A percentile compares a stretch with the other conserved stretches of the same genome.
Conservation (phyloP, 805 yeast genomes). For the Pichia gijzeniarum region DNA sequence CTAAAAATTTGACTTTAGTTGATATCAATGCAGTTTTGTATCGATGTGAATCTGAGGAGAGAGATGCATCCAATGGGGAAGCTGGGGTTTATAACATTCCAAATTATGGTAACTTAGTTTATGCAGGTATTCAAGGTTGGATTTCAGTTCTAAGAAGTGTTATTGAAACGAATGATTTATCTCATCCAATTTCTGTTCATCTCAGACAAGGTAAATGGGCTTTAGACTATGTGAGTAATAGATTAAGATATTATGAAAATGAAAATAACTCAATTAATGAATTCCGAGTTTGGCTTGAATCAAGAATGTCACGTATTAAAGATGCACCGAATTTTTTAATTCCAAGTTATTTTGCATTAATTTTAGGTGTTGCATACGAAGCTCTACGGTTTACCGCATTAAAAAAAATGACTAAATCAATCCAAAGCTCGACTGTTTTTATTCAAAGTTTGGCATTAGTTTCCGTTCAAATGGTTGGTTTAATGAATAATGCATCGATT, state of each 20-base stretch:
- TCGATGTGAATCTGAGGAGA: slow-evolving; percentile 80
- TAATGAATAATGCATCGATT: slow-evolving; percentile 66
- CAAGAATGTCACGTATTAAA: slow-evolving; percentile 57
- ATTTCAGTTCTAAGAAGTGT: slow-evolving; percentile 56
- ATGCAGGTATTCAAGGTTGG: slow-evolving; percentile 96
- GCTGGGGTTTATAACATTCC: slow-evolving; percentile 77
- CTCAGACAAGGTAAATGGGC: slow-evolving; percentile 88
- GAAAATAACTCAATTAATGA: slow-evolving; percentile 41
- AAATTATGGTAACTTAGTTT: slow-evolving; percentile 61
- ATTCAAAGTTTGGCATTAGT: slow-evolving; percentile 74
- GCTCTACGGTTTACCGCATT: slow-evolving; percentile 70
- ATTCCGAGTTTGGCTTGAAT: slow-evolving; percentile 65
- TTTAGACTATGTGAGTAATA: slow-evolving; percentile 58
- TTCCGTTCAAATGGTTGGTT: slow-evolving; percentile 82
- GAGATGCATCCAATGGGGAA: slow-evolving; percentile 66
- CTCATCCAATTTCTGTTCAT: slow-evolving; percentile 78
- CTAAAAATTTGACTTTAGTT: slow-evolving; percentile 49
- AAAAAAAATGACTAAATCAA: slow-evolving; percentile 43
- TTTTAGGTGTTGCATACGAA: slow-evolving; percentile 77
- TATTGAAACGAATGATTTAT: slow-evolving; percentile 65
- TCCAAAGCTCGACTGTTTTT: slow-evolving; percentile 61
- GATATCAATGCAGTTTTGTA: slow-evolving; percentile 74
- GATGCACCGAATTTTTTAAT: slow-evolving; percentile 69
- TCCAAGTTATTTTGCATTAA: slow-evolving; percentile 82
- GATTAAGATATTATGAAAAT: slow-evolving; percentile 49